Percentiles rank a stretch among this genome's conserved stretches.
These are phyloP conservation scores for Triticum urartu DNA, from an alignment of 176 grass and related monocot species.

Conservation along the genomic window DNA sequence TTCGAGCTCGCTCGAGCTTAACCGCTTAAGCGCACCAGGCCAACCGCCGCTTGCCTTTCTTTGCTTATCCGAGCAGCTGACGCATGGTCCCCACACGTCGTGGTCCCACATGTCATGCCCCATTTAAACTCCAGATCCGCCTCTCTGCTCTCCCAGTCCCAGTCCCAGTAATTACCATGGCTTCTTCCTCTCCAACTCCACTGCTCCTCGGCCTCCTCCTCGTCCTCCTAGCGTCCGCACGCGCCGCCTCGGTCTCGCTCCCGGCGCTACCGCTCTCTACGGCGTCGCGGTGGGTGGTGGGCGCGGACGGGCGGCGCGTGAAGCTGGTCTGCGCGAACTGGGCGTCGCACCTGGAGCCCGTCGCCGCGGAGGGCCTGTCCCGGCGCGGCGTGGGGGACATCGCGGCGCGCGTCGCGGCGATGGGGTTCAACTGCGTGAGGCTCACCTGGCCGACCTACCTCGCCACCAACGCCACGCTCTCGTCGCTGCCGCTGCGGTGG, in stretches of 20 bases:
- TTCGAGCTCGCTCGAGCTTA: neutral
- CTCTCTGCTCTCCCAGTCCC: neutral
- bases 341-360: conserved; percentile 82
- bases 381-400: conserved; percentile 60
- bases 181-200: neutral
- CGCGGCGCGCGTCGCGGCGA: conserved; percentile 47
- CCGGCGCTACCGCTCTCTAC: conserved; percentile 68
- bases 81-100: fast-evolving
- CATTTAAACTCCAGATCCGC: conserved; percentile 42
- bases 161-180: conserved; percentile 32
- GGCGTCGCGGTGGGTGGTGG: conserved; percentile 74
- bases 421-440: conserved; percentile 90
- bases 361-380: conserved; percentile 74
- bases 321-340: conserved; percentile 94
- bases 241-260: neutral
- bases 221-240: neutral
- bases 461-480: conserved; percentile 68
- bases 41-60: neutral
- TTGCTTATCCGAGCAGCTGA: conserved; percentile 27
- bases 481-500: conserved; percentile 58
- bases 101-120: neutral
- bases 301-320: conserved; percentile 52
- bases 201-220: conserved; percentile 14
- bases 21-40: conserved; percentile 16
- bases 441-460: conserved; percentile 89